A percentile compares a stretch with the other conserved stretches of the same genome.
phyloP scores from a whole-genome alignment of 495 filamentous ascomycete species.

The Penicillium robsamsonii region DNA sequence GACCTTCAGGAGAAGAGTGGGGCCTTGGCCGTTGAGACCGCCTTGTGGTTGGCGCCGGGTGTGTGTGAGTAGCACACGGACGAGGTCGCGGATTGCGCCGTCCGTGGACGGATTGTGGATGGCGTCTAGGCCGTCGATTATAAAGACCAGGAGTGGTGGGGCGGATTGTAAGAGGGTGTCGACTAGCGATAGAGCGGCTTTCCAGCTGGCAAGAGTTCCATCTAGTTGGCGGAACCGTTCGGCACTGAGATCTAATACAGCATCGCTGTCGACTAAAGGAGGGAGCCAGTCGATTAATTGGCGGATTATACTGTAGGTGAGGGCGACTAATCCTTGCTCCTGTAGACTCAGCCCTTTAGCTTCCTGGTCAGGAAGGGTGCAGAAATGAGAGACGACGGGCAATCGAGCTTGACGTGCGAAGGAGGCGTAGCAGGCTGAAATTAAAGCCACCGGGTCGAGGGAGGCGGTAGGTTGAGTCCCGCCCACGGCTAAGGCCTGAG shows the following conservation, averaged over 20 bases:
- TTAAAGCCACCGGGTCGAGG: slow-evolving; percentile 34
- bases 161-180: slow-evolving; percentile 41
- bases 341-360: slow-evolving; percentile 29
- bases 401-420: slow-evolving; percentile 35
- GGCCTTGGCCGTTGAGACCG: slow-evolving; percentile 25
- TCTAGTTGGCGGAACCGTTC: slow-evolving; percentile 43
- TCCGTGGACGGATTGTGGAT: slow-evolving; percentile 41
- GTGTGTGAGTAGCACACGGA: slow-evolving; percentile 40
- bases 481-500: slow-evolving; percentile 42
- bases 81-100: slow-evolving; percentile 34
- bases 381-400: slow-evolving; percentile 48
- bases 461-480: slow-evolving; percentile 30
- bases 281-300: slow-evolving; percentile 47
- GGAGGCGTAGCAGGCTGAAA: slow-evolving; percentile 40
- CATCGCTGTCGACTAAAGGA: slow-evolving; percentile 40
- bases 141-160: slow-evolving; percentile 44
- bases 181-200: slow-evolving; percentile 40
- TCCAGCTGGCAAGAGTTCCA: slow-evolving; percentile 41
- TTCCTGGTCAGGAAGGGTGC: slow-evolving; percentile 30
- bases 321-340: slow-evolving; percentile 40
- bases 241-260: slow-evolving; percentile 36
- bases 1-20: slow-evolving; percentile 39
- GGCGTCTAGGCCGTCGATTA: slow-evolving; percentile 43
- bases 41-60: slow-evolving; percentile 32
- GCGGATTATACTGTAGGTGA: slow-evolving; percentile 50